Evolutionary conservation across 1,139 yeast species (phyloP), one percentile per base, ranked within the genome.

Genomic region (Lodderomyces metapsilosis): DNA sequence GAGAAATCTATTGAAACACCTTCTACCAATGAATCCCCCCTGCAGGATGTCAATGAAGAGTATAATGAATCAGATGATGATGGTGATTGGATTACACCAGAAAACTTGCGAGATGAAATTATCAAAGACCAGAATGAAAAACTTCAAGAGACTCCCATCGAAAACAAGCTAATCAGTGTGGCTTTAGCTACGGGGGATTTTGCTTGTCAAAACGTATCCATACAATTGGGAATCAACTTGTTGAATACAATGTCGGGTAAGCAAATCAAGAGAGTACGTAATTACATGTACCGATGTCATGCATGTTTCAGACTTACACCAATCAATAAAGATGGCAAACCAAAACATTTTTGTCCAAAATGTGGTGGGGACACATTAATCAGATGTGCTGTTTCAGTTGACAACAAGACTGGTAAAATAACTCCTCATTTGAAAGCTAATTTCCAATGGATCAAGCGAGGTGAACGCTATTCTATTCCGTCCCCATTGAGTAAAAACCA

Each of bases 21-120:
- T 28, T 17, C 46, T 49, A 34, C 42, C 43, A 30, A 44, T 42
- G 38, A 40, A 36, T n/a, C 18, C 3, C 10, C 18, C 3, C 10
- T 10, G 7, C 44, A 42, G 43, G 39, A 49, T 34, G 42, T 61
- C 8, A 52, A 54, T 1, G 81, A 74, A 47, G 82, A 74, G 9
- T 78, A 71, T 42, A 74, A 77, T 34, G 84, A 68, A 40, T 74
- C 71, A 3, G 84, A 84, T 44, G 94, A 85, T 51, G 96, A 86
- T 51, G 96, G 94, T 17, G 97, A 88, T 40, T 92, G 98, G 98
- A 94, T 92, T 53, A 88, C 96, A 0, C 85, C 92, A 5, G 96
- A 87, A 6, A 91, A 89, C 54, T 63, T 92, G 34, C 72, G 77
- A 36, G 88, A 84, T 52, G 81, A 80, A 42, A 71, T 87, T 58